Base-by-base conservation (phyloP, 2,329 filamentous ascomycete genomes). In the Colletotrichum gloeosporioides region DNA sequence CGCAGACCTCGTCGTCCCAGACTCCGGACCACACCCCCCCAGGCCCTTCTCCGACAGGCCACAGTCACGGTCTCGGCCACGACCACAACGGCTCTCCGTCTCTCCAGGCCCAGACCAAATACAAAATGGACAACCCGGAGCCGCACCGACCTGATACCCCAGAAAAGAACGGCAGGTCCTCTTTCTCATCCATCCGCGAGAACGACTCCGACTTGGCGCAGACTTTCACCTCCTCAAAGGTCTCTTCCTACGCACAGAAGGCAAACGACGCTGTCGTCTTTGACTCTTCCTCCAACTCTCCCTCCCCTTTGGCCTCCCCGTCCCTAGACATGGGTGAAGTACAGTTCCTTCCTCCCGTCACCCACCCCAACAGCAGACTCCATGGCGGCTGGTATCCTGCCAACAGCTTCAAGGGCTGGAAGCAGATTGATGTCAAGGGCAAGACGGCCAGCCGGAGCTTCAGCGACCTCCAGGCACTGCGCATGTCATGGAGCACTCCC, bases 181-280 rank as follows among this genome's bases (percentile, higher is more conserved):
- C 91, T 74, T 92, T 92, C 84, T 92, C 91, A 34, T 92, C 91
- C 62, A 90, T 92, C 75, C 87, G 91, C 77, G 91, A 92, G 85
- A 89, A 90, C 82, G 90, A 91, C 80, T 87, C 88, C 79, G 89
- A 89, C 76, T 84, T 92, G 34, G 88, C 90, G 72, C 92, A 93
- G 85, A 90, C 89, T 71, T 93, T 93, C 78, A 93, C 91, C 66
- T 88, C 88, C 70, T 90, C 90, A 81, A 93, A 92, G 83, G 85
- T 92, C 77, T 93, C 92, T 44, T 91, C 90, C 71, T 92, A 92
- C 80, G 86, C 86, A 62, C 83, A 85, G 73, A 75, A 77, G 22
- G 82, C 83, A 32, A 83, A 87, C 79, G 90, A 92, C 79, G 87
- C 89, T 71, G 88, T 86, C 63, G 82, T 90, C 76, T 86, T 88